These are phyloP conservation scores for Mycena vitilis DNA, from an alignment of 768 basidiomycete species.

Conservation along the genomic window DNA sequence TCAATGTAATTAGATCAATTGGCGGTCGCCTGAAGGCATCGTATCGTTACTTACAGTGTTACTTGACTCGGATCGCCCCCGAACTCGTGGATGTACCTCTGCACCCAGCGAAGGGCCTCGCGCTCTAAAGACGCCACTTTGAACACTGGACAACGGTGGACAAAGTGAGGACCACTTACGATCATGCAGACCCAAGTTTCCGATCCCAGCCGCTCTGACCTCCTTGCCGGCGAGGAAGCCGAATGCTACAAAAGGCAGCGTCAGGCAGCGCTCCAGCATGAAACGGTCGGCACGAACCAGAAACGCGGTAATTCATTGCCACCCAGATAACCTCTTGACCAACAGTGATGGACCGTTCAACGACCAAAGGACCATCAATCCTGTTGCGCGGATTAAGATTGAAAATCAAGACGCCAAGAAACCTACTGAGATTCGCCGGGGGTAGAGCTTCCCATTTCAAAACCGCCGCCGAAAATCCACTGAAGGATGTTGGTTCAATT, in stretches of 20 bases:
- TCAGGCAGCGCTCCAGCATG: not conserved
- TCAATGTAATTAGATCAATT: no score
- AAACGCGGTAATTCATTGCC: constrained; percentile 48
- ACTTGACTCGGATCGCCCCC: constrained; percentile 72
- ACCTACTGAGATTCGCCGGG: not conserved
- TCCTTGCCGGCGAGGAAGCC: constrained; percentile 60
- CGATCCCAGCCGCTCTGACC: constrained; percentile 54
- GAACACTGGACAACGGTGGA: no score
- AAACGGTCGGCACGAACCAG: constrained; percentile 16
- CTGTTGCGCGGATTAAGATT: not conserved
- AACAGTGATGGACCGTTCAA: constrained; percentile 41
- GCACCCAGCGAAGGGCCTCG: constrained; percentile 72
- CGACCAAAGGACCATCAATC: constrained; percentile 28
- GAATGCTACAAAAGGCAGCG: constrained; percentile 38
- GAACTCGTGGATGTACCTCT: constrained; percentile 68
- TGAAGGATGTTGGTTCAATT: not conserved
- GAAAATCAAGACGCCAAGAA: no score
- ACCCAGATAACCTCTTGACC: constrained; percentile 45
- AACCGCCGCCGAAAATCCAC: constrained; percentile 13
- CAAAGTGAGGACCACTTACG: constrained; percentile 45
- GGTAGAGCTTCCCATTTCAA: not conserved
- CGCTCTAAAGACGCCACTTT: constrained; percentile 50
- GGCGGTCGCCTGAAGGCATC: no score
- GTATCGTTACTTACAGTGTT: constrained; percentile 50
- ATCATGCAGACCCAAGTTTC: constrained; percentile 71